Percentiles rank a stretch among this genome's conserved stretches.
Evolutionary conservation across 2,329 filamentous ascomycete species (phyloP).

Genomic region (Pyrenochaeta sp.): DNA sequence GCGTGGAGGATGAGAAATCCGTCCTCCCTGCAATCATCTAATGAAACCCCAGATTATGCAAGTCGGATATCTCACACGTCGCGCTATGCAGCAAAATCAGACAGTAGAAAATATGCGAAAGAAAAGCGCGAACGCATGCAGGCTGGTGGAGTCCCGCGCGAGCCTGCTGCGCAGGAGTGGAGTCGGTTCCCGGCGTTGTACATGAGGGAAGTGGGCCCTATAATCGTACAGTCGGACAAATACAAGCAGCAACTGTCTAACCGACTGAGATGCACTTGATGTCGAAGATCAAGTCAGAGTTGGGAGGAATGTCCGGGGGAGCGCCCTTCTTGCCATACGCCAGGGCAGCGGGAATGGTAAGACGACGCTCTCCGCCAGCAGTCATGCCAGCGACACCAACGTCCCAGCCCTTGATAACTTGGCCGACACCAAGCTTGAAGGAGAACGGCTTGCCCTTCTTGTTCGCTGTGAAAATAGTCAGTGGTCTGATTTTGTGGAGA

Average conservation of each 20-base stretch:
- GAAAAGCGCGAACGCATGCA: conserved; percentile 25
- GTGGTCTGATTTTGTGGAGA: conserved; percentile 3
- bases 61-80: conserved; percentile 53
- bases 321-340: conserved; percentile 84
- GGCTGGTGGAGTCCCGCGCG: conserved; percentile 26
- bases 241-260: conserved; percentile 38
- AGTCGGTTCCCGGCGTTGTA: conserved; percentile 31
- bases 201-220: conserved; percentile 34
- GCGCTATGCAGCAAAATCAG: conserved; percentile 45
- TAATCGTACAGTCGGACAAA: conserved; percentile 18
- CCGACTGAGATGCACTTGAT: conserved; percentile 61
- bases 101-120: conserved; percentile 25
- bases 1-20: conserved; percentile 47
- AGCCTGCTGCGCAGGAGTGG: conserved; percentile 41
- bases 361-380: conserved; percentile 89
- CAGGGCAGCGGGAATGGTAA: conserved; percentile 85
- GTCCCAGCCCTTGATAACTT: conserved; percentile 99
- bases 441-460: conserved; percentile 98
- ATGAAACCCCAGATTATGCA: conserved; percentile 46
- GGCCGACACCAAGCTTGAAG: conserved; percentile 92
- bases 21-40: conserved; percentile 51
- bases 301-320: conserved; percentile 84
- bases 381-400: conserved; percentile 92
- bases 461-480: conserved; percentile 72
- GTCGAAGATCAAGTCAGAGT: conserved; percentile 93